Evolutionary conservation across 2,329 filamentous ascomycete genomes (phyloP).

Genomic region (Drechslerella coelobrocha): DNA sequence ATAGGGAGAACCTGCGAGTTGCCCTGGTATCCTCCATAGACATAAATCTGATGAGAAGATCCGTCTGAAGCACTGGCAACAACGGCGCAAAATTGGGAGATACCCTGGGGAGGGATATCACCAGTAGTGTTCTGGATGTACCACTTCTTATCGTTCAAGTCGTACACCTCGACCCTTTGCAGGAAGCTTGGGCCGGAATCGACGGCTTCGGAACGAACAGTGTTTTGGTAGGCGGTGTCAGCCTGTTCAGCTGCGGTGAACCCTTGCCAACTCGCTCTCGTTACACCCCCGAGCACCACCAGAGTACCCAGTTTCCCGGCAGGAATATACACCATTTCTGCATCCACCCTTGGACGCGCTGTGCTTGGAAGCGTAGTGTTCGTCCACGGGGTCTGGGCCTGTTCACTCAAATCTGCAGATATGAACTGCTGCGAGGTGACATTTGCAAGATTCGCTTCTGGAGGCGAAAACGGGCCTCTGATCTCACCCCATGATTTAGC

Average conservation of each 20-base stretch:
- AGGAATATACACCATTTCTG: slow-evolving; percentile 60
- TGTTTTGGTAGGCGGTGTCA: background rate
- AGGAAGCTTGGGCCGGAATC: slow-evolving; percentile 50
- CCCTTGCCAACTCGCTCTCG: slow-evolving; percentile 17
- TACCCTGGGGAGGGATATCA: slow-evolving; percentile 49
- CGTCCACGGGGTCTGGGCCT: slow-evolving; percentile 57
- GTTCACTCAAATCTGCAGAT: slow-evolving; percentile 58
- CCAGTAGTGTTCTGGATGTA: slow-evolving; percentile 46
- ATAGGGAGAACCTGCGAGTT: slow-evolving; percentile 21
- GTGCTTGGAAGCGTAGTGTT: slow-evolving; percentile 57
- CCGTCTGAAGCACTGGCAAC: slow-evolving; percentile 52
- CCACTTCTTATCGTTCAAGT: slow-evolving; percentile 53
- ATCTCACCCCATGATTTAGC: slow-evolving; percentile 40
- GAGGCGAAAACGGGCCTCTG: slow-evolving; percentile 22
- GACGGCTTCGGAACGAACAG: slow-evolving; percentile 19
- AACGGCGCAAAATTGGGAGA: slow-evolving; percentile 53
- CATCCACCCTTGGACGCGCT: slow-evolving; percentile 58
- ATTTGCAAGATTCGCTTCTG: slow-evolving; percentile 52
- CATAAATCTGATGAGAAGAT: slow-evolving; percentile 53
- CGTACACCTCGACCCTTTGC: slow-evolving; percentile 52
- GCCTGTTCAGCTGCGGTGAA: background rate
- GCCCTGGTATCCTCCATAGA: slow-evolving; percentile 54
- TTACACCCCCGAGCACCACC: slow-evolving; percentile 54
- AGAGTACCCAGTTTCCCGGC: slow-evolving; percentile 52
- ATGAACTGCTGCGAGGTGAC: slow-evolving; percentile 58